A percentile compares a stretch with the other conserved stretches of the same genome.
Conservation (phyloP, 306 rosid genomes). For the Prunus persica region Prunus_persica_NCBIv2 NC_034009.1:40350001-40350500, state of each 20-base stretch:
- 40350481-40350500: not conserved
- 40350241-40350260: constrained; percentile 69
- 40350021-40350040: not conserved
- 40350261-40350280: constrained; percentile 71
- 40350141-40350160: not conserved
- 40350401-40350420: not conserved
- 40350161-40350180: not conserved
- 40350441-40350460: not conserved
- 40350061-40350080: not conserved
- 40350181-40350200: not conserved
- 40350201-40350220: constrained; percentile 43
- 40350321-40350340: constrained; percentile 62
- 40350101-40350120: not conserved
- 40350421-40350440: not conserved
- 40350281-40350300: constrained; percentile 71
- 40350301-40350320: constrained; percentile 69
- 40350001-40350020: not conserved
- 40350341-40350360: constrained; percentile 73
- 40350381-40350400: not conserved
- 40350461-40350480: not conserved
- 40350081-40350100: not conserved
- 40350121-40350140: not conserved
- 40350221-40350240: constrained; percentile 35
- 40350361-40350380: constrained; percentile 22
- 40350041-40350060: not conserved